Conservation (phyloP, 2,329 filamentous ascomycete species). For the Curvularia lunata region DNA sequence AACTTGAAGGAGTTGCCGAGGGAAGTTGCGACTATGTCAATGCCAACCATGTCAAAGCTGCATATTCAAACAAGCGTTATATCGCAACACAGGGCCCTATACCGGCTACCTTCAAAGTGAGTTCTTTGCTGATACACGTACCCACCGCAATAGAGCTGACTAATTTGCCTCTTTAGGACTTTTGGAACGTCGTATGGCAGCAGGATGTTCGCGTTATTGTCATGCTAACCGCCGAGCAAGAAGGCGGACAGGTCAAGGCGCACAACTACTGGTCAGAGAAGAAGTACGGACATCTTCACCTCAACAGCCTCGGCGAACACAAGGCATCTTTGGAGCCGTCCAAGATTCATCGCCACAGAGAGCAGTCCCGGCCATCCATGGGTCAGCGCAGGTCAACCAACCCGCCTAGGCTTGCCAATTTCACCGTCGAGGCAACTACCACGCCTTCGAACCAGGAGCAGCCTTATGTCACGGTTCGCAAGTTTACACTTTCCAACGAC, state of each 20-base stretch:
- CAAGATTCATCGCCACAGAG: constrained; percentile 56
- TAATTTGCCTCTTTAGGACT: constrained; percentile 68
- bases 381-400: constrained; percentile 47
- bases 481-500: constrained; percentile 81
- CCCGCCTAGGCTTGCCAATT: constrained; percentile 37
- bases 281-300: constrained; percentile 76
- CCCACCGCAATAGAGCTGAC: neutral
- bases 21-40: constrained; percentile 93
- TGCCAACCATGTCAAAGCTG: constrained; percentile 82
- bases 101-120: constrained; percentile 86
- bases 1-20: constrained; percentile 69
- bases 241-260: constrained; percentile 92
- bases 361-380: constrained; percentile 42
- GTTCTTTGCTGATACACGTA: constrained; percentile 38
- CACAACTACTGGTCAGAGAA: constrained; percentile 89
- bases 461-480: constrained; percentile 82
- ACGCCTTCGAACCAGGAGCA: constrained; percentile 59
- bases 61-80: constrained; percentile 86
- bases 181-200: constrained; percentile 98
- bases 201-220: constrained; percentile 94
- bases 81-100: constrained; percentile 95
- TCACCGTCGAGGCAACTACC: constrained; percentile 34
- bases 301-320: constrained; percentile 81
- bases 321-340: constrained; percentile 75
- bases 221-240: constrained; percentile 93